These are phyloP conservation scores for Gaeumannomyces sp. DNA, from an alignment of 2,329 filamentous ascomycete genomes.

Conservation along the genomic window DNA sequence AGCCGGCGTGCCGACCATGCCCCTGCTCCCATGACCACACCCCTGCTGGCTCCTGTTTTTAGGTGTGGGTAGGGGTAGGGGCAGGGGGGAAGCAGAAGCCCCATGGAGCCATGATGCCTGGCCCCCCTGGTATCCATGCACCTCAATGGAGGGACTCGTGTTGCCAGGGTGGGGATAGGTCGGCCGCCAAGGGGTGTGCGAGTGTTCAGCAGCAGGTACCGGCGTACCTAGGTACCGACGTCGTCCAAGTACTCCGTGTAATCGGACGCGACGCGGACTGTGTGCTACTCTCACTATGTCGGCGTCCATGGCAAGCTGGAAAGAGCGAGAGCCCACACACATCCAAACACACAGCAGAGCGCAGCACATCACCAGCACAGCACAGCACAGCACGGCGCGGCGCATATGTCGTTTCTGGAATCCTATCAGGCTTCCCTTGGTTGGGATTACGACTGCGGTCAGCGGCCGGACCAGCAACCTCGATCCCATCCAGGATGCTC, in stretches of 20 bases:
- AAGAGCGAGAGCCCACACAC: not conserved
- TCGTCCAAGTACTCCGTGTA: slow-evolving; percentile 4
- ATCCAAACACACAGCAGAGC: not conserved
- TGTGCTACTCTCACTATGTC: not conserved
- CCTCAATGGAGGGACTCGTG: slow-evolving; percentile 1
- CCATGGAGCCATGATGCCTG: not conserved
- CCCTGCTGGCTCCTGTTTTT: not conserved
- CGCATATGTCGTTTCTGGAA: not conserved
- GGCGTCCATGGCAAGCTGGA: too few relatives aligned
- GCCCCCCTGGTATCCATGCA: not conserved
- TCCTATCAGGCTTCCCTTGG: not conserved
- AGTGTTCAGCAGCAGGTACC: not conserved
- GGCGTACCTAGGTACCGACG: slow-evolving; percentile 2
- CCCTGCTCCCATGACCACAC: not conserved
- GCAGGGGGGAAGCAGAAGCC: not conserved
- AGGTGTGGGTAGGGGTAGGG: not conserved
- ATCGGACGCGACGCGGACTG: not conserved
- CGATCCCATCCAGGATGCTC: not conserved
- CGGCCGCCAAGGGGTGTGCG: not conserved
- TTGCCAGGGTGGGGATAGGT: slow-evolving; percentile 2
- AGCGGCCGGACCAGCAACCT: not conserved
- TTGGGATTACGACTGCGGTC: not conserved
- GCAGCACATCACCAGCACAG: too few relatives aligned
- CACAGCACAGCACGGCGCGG: not conserved
- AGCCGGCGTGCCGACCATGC: not conserved